phyloP scores from a whole-genome alignment of 73 alveolate species.

The Paramecium pentaurelia region DNA sequence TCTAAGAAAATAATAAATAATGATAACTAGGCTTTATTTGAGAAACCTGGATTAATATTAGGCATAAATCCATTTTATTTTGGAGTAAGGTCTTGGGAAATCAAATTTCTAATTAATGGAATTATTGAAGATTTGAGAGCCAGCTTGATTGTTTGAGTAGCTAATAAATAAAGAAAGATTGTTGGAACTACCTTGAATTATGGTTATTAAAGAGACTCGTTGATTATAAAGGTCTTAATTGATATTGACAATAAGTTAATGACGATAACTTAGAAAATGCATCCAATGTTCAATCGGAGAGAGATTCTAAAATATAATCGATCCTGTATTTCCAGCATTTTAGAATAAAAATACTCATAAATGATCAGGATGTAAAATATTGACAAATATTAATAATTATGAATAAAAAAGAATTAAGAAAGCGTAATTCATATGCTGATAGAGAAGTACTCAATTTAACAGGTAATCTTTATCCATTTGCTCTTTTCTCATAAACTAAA shows the following conservation, averaged over 20 bases:
- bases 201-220: constrained; percentile 15
- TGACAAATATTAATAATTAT: neutral
- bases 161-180: constrained; percentile 18
- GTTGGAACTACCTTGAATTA: neutral
- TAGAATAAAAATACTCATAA: constrained; percentile 6
- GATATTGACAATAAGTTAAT: constrained; percentile 7
- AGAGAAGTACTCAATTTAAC: constrained; percentile 51
- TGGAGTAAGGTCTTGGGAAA: constrained; percentile 12
- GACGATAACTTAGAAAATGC: neutral
- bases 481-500: neutral
- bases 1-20: neutral
- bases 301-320: neutral
- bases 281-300: constrained; percentile 23
- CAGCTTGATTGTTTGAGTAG: neutral
- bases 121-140: constrained; percentile 21
- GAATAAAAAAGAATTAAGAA: neutral
- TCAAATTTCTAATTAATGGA: neutral
- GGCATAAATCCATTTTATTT: constrained; percentile 13
- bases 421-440: neutral
- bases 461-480: constrained; percentile 39
- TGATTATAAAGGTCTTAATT: neutral
- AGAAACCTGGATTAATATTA: constrained; percentile 31
- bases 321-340: constrained; percentile 42
- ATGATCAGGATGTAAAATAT: neutral
- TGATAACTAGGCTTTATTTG: neutral